Conservation (phyloP, 805 yeast species). For the Yarrowia keelungensis region DNA sequence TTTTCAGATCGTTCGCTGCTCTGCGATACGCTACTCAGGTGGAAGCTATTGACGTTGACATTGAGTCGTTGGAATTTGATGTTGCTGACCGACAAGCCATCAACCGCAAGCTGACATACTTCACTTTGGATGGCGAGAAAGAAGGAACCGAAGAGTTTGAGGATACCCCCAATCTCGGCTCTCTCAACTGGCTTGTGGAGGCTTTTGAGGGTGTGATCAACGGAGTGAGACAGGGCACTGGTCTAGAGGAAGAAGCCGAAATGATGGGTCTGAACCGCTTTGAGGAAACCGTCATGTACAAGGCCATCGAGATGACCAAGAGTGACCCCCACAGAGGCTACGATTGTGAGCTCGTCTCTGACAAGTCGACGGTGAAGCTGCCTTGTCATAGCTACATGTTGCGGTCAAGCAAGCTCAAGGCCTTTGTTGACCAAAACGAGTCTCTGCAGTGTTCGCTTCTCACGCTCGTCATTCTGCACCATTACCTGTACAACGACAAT, state of each 20-base stretch:
- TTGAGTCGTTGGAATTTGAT: conserved; percentile 59
- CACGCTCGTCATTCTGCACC: conserved; percentile 44
- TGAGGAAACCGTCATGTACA: conserved; percentile 6
- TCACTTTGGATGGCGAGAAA: conserved; percentile 32
- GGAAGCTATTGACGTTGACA: conserved; percentile 62
- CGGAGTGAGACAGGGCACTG: conserved; percentile 42
- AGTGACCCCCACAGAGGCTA: conserved; percentile 11
- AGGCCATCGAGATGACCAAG: conserved; percentile 1
- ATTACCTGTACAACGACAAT: conserved; percentile 47
- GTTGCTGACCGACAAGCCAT: conserved; percentile 63
- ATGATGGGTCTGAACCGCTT: conserved; percentile 19
- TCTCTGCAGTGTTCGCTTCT: conserved; percentile 36
- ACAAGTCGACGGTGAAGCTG: conserved; percentile 22
- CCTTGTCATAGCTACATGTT: conserved; percentile 42
- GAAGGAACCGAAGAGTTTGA: conserved; percentile 24
- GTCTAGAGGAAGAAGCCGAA: conserved; percentile 38
- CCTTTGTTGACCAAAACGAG: background rate
- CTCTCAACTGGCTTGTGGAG: conserved; percentile 30
- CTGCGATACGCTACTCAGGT: conserved; percentile 66
- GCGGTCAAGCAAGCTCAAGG: conserved; percentile 31
- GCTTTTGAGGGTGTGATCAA: conserved; percentile 29
- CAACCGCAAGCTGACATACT: conserved; percentile 32
- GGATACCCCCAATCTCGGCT: conserved; percentile 9
- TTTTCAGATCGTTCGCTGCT: conserved; percentile 70
- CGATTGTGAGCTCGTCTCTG: conserved; percentile 16